A percentile compares a stretch with the other conserved stretches of the same genome.
Evolutionary conservation across 2,329 filamentous ascomycete species (phyloP).

Genomic region (Venturia oleaginea): DNA sequence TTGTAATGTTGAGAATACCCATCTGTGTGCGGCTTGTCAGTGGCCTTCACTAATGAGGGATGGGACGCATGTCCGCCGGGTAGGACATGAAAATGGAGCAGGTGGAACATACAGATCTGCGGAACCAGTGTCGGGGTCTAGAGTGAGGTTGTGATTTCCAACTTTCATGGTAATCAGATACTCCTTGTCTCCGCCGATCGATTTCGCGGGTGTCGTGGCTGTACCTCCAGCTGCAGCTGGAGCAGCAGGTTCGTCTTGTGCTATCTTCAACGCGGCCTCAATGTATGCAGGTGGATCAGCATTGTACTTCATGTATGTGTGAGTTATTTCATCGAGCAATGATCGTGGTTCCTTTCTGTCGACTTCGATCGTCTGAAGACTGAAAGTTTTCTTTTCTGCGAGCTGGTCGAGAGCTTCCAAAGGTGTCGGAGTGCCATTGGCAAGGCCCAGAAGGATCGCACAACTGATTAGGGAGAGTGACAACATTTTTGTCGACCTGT

Average conservation of each 20-base stretch:
- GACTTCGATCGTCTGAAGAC: not conserved
- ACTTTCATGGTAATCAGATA: conserved; percentile 12
- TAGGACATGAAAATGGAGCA: not conserved
- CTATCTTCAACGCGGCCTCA: not conserved
- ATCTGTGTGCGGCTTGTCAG: conserved; percentile 35
- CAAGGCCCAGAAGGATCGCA: not conserved
- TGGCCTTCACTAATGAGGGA: not conserved
- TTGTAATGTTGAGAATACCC: conserved; percentile 52
- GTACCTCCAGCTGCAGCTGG: not conserved
- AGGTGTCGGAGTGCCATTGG: not conserved
- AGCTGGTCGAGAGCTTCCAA: conserved; percentile 3
- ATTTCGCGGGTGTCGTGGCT: not conserved
- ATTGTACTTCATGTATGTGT: conserved; percentile 5
- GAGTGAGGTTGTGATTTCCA: conserved; percentile 7
- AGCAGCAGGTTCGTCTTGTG: not conserved
- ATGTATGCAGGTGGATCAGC: conserved; percentile 1
- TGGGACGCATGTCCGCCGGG: too few relatives aligned
- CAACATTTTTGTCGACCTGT: not conserved
- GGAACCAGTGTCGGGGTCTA: conserved; percentile 15
- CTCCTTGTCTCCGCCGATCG: conserved; percentile 11
- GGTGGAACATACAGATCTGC: conserved; percentile 13
- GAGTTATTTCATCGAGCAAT: not conserved
- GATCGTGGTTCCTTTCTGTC: not conserved
- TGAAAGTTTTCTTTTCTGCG: not conserved
- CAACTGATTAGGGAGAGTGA: not conserved